Base-by-base conservation (phyloP, 768 basidiomycete genomes). In the Leccinum disarticulatum region DNA sequence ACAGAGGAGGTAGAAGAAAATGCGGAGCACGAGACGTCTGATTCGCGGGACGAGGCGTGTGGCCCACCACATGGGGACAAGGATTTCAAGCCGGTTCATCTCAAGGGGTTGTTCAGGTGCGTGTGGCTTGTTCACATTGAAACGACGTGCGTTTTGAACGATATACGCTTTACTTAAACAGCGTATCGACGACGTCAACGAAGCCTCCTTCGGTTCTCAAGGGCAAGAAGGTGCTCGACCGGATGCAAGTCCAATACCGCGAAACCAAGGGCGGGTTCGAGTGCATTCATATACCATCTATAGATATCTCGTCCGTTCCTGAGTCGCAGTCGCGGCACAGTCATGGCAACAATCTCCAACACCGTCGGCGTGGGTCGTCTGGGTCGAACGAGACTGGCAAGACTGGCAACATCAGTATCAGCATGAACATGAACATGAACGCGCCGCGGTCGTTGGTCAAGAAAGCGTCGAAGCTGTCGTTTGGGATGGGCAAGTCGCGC, bases 231-330 rank as follows among this genome's bases (percentile, higher is more conserved):
- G n/a, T n/a, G n/a, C n/a, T n/a, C n/a, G n/a, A n/a, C n/a, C n/a
- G n/a, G n/a, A 93, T 98, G 86, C 94, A 95, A 63, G 90, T 99
- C 33, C 93, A 94, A 73, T 94, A 97, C 71, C 84, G 93, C 43
- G 91, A 94, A 72, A 93, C 85, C 65, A 91, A 88, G 75, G 80
- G 86, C 58, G 97, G 96, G 3, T 98, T 93, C 72, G 96, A 99
- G 73, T 99, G 97, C 76, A 91, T 96, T 25, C 94, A 99, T 72
- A 75, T 91, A 31, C 96, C 96, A 0, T 95, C 93, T 30, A 98
- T 98, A 73, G 95, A 97, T 70, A 76, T 98, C 10, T 81, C 89
- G 4, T 89, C 92, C 14, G 80, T 96, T 13, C 82, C 85, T 10
- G 72, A 70, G 62, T 63, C 66, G 75, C 68, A 69, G 14, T 63